Evolutionary conservation across 352 stramenopile genomes (phyloP).

Genomic region (Phytophthora litchii): DNA sequence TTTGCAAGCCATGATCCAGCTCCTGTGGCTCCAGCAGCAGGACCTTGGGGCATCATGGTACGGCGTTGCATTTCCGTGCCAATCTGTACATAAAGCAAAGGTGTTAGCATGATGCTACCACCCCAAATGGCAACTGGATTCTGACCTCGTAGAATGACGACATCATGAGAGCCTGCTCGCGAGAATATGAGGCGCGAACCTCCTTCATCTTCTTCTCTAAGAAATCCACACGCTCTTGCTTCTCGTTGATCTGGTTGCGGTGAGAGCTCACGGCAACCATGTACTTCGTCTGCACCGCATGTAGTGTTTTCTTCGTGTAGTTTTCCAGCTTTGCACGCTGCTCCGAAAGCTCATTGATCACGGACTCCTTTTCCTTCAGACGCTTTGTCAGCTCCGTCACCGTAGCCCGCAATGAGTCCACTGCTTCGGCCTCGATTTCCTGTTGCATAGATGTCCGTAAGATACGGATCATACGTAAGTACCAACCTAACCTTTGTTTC

Average conservation of each 20-base stretch:
- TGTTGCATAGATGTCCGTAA: slow-evolving; percentile 10
- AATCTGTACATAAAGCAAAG: slow-evolving; percentile 53
- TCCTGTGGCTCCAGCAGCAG: slow-evolving; percentile 46
- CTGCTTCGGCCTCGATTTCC: slow-evolving; percentile 66
- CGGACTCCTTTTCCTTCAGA: slow-evolving; percentile 89
- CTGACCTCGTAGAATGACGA: slow-evolving; percentile 89
- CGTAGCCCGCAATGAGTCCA: slow-evolving; percentile 80
- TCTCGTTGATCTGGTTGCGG: slow-evolving; percentile 89
- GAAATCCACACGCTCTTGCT: slow-evolving; percentile 84
- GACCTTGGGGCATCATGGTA: slow-evolving; percentile 86
- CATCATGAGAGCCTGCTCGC: slow-evolving; percentile 89
- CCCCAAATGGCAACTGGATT: neutral
- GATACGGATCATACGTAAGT: slow-evolving; percentile 11
- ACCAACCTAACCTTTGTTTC: slow-evolving; percentile 6
- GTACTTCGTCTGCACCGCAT: slow-evolving; percentile 92
- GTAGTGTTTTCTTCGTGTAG: slow-evolving; percentile 91
- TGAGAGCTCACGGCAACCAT: slow-evolving; percentile 90
- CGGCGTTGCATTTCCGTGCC: slow-evolving; percentile 87
- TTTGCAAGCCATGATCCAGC: slow-evolving; percentile 79
- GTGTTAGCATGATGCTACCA: slow-evolving; percentile 4
- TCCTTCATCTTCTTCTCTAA: slow-evolving; percentile 90
- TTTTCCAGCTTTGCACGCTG: slow-evolving; percentile 89
- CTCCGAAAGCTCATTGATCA: slow-evolving; percentile 89
- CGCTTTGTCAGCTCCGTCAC: slow-evolving; percentile 81
- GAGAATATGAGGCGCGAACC: slow-evolving; percentile 74